Evolutionary conservation across 495 filamentous ascomycete genomes (phyloP).

Genomic region (Monascus purpureus): DNA sequence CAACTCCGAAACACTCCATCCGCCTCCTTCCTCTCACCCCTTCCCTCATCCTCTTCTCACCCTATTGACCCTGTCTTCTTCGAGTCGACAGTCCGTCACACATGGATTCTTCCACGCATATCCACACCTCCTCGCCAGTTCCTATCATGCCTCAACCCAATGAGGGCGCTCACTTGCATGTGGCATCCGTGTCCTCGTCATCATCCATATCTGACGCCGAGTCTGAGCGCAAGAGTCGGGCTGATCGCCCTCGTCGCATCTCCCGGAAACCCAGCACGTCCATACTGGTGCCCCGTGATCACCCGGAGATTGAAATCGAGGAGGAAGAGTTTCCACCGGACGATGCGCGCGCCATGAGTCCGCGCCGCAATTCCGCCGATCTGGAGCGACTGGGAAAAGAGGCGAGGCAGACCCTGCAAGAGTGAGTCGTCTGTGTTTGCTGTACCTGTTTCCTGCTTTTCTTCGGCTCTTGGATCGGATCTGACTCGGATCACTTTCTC

Average conservation of each 20-base stretch:
- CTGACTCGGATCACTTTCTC: too few relatives aligned
- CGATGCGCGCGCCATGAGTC: conserved; percentile 91
- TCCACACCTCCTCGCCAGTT: conserved; percentile 19
- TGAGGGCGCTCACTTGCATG: conserved; percentile 22
- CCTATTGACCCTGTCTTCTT: too few relatives aligned
- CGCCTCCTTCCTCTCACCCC: too few relatives aligned
- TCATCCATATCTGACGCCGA: conserved; percentile 36
- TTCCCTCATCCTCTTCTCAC: too few relatives aligned
- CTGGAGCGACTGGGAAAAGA: conserved; percentile 72
- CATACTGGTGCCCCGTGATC: conserved; percentile 66
- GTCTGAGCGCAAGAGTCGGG: conserved; percentile 27
- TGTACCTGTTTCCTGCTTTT: too few relatives aligned
- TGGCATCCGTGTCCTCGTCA: conserved; percentile 20
- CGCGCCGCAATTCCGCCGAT: conserved; percentile 77
- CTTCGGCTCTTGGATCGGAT: too few relatives aligned
- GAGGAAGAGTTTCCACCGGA: conserved; percentile 61
- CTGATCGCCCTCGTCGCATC: conserved; percentile 37
- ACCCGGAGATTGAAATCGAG: conserved; percentile 49
- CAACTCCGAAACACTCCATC: too few relatives aligned
- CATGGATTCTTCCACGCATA: too few relatives aligned
- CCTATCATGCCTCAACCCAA: conserved; percentile 29
- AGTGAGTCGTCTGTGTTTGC: conserved; percentile 28
- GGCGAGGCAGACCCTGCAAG: conserved; percentile 52
- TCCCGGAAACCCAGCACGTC: conserved; percentile 66
- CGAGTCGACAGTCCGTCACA: too few relatives aligned